Conservation (phyloP, 441 rosid genomes). For the Biscutella laevigata region DNA sequence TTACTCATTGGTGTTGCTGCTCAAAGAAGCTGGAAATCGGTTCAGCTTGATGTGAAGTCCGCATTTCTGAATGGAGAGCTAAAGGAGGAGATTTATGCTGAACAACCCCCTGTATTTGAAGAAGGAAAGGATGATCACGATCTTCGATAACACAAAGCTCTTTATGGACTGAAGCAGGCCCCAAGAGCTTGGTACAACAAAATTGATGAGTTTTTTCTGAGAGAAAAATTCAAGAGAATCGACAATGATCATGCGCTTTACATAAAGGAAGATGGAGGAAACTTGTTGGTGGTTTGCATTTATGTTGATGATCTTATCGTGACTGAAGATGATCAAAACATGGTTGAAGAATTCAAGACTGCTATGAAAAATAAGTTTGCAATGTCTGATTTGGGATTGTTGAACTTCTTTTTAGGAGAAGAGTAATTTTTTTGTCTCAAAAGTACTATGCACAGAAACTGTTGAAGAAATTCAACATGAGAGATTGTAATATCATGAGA, state of each 20-base stretch:
- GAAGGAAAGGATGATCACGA: neutral
- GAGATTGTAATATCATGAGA: neutral
- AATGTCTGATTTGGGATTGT: neutral
- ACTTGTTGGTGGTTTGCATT: neutral
- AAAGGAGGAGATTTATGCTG: neutral
- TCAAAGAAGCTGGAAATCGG: neutral
- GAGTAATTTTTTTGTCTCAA: neutral
- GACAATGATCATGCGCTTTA: neutral
- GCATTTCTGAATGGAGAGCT: neutral
- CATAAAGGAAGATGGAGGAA: accelerated
- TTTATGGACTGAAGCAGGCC: neutral
- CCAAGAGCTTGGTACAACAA: neutral
- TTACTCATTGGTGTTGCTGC: neutral
- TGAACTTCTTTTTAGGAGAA: neutral
- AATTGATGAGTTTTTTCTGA: neutral
- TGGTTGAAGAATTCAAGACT: neutral
- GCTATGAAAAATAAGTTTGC: neutral
- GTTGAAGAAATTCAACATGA: neutral
- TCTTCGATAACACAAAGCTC: neutral
- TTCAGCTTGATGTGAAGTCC: neutral
- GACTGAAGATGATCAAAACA: accelerated
- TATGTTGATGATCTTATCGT: constrained; percentile 12
- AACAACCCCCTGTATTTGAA: neutral
- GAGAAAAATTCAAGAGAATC: neutral
- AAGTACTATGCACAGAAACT: neutral